phyloP scores from a whole-genome alignment of 2,329 filamentous ascomycete genomes.

The Triangularia verruculosa region DNA sequence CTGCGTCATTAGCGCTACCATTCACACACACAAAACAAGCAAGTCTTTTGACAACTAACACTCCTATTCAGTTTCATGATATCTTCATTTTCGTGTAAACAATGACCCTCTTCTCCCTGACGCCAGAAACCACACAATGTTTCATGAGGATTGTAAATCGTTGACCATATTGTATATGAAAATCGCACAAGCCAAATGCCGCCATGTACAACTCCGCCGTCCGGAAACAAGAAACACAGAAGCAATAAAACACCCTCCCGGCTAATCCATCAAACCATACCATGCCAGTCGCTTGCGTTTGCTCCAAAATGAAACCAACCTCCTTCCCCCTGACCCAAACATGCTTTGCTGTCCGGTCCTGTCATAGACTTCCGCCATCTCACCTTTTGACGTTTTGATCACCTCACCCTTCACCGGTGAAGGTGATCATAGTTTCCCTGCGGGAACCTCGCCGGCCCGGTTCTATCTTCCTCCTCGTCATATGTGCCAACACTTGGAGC shows the following conservation, averaged over 20 bases:
- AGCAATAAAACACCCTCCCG: background rate
- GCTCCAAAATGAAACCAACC: background rate
- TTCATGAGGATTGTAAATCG: background rate
- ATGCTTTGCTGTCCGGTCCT: background rate
- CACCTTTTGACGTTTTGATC: background rate
- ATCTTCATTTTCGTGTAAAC: background rate
- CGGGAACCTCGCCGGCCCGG: constrained; percentile 53
- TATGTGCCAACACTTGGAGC: constrained; percentile 39
- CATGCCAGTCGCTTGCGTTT: background rate
- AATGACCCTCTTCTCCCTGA: background rate
- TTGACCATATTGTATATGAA: background rate
- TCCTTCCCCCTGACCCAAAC: background rate
- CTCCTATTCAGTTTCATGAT: background rate
- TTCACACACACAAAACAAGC: background rate
- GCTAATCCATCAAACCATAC: background rate
- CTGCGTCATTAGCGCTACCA: background rate
- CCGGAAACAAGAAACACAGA: background rate
- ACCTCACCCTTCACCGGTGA: constrained; percentile 21
- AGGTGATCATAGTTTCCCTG: constrained; percentile 55
- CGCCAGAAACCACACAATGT: background rate
- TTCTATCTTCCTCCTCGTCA: constrained; percentile 41
- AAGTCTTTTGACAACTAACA: background rate
- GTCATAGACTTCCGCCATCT: no score
- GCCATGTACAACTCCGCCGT: background rate
- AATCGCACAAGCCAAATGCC: background rate